A percentile compares a stretch with the other conserved stretches of the same genome.
phyloP scores from a whole-genome alignment of 345 rosid genomes.

The Boechera stricta region DNA sequence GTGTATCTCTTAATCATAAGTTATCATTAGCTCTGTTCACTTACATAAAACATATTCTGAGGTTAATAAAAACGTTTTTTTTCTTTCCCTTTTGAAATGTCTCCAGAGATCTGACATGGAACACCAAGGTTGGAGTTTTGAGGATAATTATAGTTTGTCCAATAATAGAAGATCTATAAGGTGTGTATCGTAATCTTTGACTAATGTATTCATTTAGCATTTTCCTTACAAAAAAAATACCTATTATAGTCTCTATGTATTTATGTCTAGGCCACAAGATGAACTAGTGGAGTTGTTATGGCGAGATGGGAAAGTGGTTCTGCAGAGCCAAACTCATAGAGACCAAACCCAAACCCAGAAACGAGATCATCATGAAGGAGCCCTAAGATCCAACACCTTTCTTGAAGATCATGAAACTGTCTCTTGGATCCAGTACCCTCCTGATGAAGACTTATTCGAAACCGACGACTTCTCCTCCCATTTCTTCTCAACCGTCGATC shows the following conservation, averaged over 20 bases:
- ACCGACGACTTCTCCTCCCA: conserved; percentile 57
- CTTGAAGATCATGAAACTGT: conserved; percentile 63
- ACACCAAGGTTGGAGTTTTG: conserved; percentile 67
- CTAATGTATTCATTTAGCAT: conserved; percentile 7
- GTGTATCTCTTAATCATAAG: conserved; percentile 21
- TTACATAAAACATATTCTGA: conserved; percentile 19
- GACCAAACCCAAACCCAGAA: conserved; percentile 37
- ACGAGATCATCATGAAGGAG: conserved; percentile 22
- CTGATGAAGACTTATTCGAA: conserved; percentile 60
- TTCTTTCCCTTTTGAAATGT: neutral
- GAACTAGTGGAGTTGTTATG: conserved; percentile 75
- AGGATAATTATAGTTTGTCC: conserved; percentile 50
- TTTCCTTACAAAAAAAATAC: neutral
- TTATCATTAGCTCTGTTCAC: conserved; percentile 25
- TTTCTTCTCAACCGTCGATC: conserved; percentile 46
- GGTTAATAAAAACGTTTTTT: neutral
- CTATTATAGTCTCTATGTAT: conserved; percentile 17
- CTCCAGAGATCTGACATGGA: conserved; percentile 59
- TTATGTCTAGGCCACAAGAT: conserved; percentile 53
- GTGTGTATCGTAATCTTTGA: conserved; percentile 37
- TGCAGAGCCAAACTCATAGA: conserved; percentile 62
- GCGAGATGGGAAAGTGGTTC: conserved; percentile 70
- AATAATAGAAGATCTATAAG: conserved; percentile 51
- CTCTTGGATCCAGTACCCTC: conserved; percentile 72
- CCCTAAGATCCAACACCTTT: conserved; percentile 30